A percentile compares a stretch with the other conserved stretches of the same genome.
Evolutionary conservation across 2,329 filamentous ascomycete genomes (phyloP).

Genomic region (Arthrobotrys musiformis): DNA sequence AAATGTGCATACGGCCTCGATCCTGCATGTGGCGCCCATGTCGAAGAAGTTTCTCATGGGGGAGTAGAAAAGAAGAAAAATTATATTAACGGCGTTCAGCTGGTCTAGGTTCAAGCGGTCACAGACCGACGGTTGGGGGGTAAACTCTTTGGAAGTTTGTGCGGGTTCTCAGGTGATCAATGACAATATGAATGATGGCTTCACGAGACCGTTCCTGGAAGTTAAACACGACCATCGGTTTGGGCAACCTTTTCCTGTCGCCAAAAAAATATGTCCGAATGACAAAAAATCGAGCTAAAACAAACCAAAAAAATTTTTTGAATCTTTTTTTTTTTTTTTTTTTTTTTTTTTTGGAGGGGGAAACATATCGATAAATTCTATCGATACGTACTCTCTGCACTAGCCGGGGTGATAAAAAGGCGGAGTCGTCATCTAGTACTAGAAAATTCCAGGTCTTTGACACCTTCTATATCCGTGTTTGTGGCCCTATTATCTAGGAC

Average conservation of each 20-base stretch:
- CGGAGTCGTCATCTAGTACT: slow-evolving; percentile 30
- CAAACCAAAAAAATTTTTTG: background rate
- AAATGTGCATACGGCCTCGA: slow-evolving; percentile 41
- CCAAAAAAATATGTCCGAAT: slow-evolving; percentile 15
- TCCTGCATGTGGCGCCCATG: slow-evolving; percentile 40
- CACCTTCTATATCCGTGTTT: slow-evolving; percentile 43
- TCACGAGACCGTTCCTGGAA: slow-evolving; percentile 56
- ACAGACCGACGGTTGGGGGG: slow-evolving; percentile 42
- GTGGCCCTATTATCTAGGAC: slow-evolving; percentile 24
- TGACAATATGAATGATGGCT: slow-evolving; percentile 50
- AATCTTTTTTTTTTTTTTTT: too few relatives aligned
- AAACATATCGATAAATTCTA: slow-evolving; percentile 28
- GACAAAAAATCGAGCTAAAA: background rate
- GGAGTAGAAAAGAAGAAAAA: slow-evolving; percentile 14
- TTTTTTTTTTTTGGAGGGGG: background rate
- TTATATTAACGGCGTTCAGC: slow-evolving; percentile 49
- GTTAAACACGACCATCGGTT: slow-evolving; percentile 49
- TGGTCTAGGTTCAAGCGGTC: slow-evolving; percentile 38
- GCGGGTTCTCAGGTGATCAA: slow-evolving; percentile 54
- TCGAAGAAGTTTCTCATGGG: background rate
- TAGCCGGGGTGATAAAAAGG: slow-evolving; percentile 39
- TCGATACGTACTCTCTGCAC: slow-evolving; percentile 39
- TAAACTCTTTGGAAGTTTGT: slow-evolving; percentile 41
- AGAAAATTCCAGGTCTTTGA: slow-evolving; percentile 7
- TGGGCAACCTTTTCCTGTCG: slow-evolving; percentile 36